These are phyloP conservation scores for Moesziomyces globuligerus DNA, from an alignment of 1,284 basidiomycete species.

Conservation along the genomic window DNA sequence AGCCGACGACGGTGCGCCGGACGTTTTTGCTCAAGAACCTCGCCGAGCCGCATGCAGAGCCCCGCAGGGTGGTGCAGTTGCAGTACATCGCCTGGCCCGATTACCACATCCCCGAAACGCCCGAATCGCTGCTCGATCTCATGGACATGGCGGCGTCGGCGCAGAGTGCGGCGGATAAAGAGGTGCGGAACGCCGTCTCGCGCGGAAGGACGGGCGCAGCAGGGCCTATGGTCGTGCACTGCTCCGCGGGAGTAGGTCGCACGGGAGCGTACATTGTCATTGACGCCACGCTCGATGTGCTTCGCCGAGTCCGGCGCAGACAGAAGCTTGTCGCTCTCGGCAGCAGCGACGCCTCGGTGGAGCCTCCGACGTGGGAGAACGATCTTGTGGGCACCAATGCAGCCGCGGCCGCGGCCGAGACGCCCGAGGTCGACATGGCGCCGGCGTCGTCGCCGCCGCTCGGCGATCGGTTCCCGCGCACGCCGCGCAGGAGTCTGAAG, in stretches of 20 bases:
- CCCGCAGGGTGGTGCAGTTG: constrained; percentile 52
- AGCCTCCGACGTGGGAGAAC: constrained; percentile 35
- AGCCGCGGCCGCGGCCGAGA: neutral
- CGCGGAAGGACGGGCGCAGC: constrained; percentile 6
- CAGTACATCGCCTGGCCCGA: constrained; percentile 67
- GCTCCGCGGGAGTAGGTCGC: constrained; percentile 66
- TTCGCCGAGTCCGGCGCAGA: constrained; percentile 38
- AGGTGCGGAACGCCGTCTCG: constrained; percentile 8
- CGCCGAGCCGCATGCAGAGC: constrained; percentile 19
- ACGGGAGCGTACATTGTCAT: constrained; percentile 64
- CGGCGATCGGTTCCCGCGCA: constrained; percentile 31
- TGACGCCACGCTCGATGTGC: constrained; percentile 55
- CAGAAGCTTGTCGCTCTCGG: constrained; percentile 6
- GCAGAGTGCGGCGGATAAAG: constrained; percentile 47
- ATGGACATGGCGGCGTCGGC: constrained; percentile 50
- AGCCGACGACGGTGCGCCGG: constrained; percentile 49
- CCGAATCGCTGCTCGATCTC: constrained; percentile 52
- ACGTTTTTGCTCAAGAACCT: constrained; percentile 44
- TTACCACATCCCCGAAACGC: constrained; percentile 61
- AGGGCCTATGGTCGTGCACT: constrained; percentile 64
- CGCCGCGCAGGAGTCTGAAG: constrained; percentile 44
- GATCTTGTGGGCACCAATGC: neutral
- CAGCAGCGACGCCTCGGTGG: neutral
- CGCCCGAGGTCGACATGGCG: constrained; percentile 47
- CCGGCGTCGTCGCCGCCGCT: constrained; percentile 19